Percentiles rank a stretch among this genome's conserved stretches.
These are phyloP conservation scores for Suhomyces terraborum DNA, from an alignment of 1,139 yeast genomes.

Conservation along the genomic window DNA sequence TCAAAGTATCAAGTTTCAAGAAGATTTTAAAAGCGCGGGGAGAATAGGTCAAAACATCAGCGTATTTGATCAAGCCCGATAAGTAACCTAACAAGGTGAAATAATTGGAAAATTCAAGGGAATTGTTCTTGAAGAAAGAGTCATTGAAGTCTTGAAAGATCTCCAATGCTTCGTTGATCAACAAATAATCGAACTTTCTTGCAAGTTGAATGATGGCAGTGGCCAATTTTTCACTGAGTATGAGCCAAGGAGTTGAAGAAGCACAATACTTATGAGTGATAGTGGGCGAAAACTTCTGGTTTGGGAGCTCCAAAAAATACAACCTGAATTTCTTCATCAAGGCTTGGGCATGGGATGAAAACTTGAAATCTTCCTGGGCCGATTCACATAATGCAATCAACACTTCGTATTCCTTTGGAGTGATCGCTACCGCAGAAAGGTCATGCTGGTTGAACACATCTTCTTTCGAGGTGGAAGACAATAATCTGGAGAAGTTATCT, in stretches of 20 bases:
- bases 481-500: constrained; percentile 30
- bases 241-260: constrained; percentile 38
- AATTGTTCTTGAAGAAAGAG: constrained; percentile 24
- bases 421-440: constrained; percentile 41
- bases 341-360: constrained; percentile 49
- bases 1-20: constrained; percentile 37
- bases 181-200: constrained; percentile 29
- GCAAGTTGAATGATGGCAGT: constrained; percentile 42
- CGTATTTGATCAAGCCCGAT: constrained; percentile 41
- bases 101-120: constrained; percentile 38
- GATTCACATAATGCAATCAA: constrained; percentile 66
- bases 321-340: constrained; percentile 55
- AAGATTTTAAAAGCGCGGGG: constrained; percentile 36
- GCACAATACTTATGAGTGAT: constrained; percentile 29
- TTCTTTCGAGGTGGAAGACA: constrained; percentile 25
- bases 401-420: constrained; percentile 67
- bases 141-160: constrained; percentile 34
- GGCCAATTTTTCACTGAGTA: constrained; percentile 39
- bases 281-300: constrained; percentile 42
- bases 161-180: constrained; percentile 31
- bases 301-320: constrained; percentile 62
- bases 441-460: constrained; percentile 12
- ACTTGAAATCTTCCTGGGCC: constrained; percentile 42
- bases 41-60: constrained; percentile 35
- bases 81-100: constrained; percentile 50